Conservation (phyloP, 2,329 filamentous ascomycete species). For the Pseudocercospora vitis region DNA sequence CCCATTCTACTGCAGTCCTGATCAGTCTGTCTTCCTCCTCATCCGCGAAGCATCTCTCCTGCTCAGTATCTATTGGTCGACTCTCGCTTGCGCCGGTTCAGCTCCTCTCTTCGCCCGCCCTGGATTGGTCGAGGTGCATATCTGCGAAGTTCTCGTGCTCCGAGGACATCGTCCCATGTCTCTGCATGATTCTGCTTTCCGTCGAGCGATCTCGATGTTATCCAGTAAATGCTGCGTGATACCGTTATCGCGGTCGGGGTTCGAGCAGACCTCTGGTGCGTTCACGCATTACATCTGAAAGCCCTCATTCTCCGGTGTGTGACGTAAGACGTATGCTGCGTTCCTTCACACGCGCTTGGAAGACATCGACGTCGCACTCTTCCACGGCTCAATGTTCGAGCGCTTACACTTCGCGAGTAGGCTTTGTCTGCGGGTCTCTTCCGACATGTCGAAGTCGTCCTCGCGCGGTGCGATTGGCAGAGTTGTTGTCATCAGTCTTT, state of each 20-base stretch:
- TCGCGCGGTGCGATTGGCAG: constrained; percentile 36
- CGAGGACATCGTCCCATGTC: too few relatives aligned
- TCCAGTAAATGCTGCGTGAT: background rate
- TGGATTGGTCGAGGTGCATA: background rate
- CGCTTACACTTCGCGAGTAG: constrained; percentile 35
- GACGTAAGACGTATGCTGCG: background rate
- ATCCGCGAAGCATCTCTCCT: background rate
- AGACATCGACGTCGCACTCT: constrained; percentile 28
- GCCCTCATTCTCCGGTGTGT: background rate
- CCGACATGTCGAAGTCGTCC: constrained; percentile 35
- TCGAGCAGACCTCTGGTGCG: background rate
- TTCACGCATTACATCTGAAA: background rate
- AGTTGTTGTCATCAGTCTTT: constrained; percentile 28
- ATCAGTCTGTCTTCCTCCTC: too few relatives aligned
- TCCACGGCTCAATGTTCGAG: constrained; percentile 30
- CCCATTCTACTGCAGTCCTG: too few relatives aligned
- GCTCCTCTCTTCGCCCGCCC: background rate
- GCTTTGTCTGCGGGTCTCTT: constrained; percentile 29
- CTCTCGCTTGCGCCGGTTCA: background rate
- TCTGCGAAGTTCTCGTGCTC: background rate
- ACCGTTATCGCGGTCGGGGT: background rate
- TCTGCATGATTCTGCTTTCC: background rate
- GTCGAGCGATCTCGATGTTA: background rate
- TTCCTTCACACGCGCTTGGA: constrained; percentile 13
- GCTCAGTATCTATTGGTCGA: background rate